A percentile compares a stretch with the other conserved stretches of the same genome.
phyloP scores from a whole-genome alignment of 2,329 filamentous ascomycete genomes.

The Fusarium domesticum region DNA sequence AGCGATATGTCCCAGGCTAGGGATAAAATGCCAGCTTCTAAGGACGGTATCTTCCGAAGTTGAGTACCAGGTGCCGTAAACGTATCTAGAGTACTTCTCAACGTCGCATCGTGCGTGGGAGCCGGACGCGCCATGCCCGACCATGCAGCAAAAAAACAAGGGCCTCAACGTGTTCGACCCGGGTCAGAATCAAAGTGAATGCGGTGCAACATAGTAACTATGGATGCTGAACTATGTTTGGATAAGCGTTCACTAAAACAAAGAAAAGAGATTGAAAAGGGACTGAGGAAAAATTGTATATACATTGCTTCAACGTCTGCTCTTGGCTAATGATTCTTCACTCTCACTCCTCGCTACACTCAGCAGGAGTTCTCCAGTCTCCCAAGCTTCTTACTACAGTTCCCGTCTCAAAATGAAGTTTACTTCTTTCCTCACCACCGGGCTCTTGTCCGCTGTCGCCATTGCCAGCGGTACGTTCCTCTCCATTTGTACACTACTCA shows the following conservation, averaged over 20 bases:
- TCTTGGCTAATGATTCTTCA: neutral
- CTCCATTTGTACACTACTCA: neutral
- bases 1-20: too few relatives aligned
- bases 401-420: conserved; percentile 19
- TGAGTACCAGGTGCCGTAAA: too few relatives aligned
- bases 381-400: neutral
- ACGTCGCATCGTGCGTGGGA: neutral
- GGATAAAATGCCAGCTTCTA: too few relatives aligned
- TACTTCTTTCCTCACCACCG: conserved; percentile 11
- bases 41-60: too few relatives aligned
- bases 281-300: conserved; percentile 7
- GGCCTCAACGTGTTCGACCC: too few relatives aligned
- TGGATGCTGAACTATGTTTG: neutral
- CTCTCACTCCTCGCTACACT: neutral
- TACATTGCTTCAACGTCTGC: conserved; percentile 7
- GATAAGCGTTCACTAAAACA: neutral
- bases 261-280: neutral
- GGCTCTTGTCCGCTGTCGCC: conserved; percentile 12
- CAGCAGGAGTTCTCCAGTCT: neutral
- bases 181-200: neutral
- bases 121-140: neutral
- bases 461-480: conserved; percentile 8
- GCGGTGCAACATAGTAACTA: neutral
- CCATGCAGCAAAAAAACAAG: neutral
- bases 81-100: too few relatives aligned